A percentile compares a stretch with the other conserved stretches of the same genome.
Conservation (phyloP, 2,329 filamentous ascomycete species). For the Trichophyton schoenleinii region DNA sequence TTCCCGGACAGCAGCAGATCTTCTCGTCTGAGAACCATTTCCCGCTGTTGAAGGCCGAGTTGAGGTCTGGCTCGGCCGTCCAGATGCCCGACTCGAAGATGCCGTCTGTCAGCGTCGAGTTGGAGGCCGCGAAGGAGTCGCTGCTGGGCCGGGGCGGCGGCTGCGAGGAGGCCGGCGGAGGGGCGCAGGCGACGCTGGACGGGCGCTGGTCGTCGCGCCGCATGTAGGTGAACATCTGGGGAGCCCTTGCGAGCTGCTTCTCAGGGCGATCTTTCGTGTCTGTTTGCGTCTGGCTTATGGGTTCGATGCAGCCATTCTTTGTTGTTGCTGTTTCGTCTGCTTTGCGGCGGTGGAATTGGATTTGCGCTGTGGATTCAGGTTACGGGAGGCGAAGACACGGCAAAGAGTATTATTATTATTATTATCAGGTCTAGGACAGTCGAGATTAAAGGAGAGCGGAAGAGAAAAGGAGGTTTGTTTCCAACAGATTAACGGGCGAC, state of each 20-base stretch:
- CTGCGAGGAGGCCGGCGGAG: slow-evolving; percentile 2
- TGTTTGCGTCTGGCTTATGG: background rate
- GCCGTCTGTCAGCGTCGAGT: slow-evolving; percentile 19
- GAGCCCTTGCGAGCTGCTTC: slow-evolving; percentile 6
- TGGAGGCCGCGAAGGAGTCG: slow-evolving; percentile 21
- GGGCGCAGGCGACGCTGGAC: slow-evolving; percentile 8
- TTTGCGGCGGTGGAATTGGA: background rate
- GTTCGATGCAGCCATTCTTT: background rate
- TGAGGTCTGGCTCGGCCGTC: slow-evolving; percentile 8
- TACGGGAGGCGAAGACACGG: background rate
- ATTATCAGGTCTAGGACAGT: background rate
- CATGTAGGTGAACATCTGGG: slow-evolving; percentile 13
- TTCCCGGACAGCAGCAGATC: background rate
- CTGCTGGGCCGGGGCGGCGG: background rate
- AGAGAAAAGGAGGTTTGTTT: background rate
- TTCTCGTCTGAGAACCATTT: slow-evolving; percentile 2
- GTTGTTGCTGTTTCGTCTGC: background rate
- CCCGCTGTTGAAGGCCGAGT: background rate
- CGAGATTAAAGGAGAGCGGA: background rate
- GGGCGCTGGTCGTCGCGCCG: slow-evolving; percentile 14
- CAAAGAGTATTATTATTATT: background rate
- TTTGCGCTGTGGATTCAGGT: background rate
- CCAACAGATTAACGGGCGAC: background rate
- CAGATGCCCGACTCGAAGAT: slow-evolving; percentile 18
- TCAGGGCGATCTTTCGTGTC: background rate